phyloP scores from a whole-genome alignment of 768 basidiomycete genomes.

The Fomitopsis serialis region DNA sequence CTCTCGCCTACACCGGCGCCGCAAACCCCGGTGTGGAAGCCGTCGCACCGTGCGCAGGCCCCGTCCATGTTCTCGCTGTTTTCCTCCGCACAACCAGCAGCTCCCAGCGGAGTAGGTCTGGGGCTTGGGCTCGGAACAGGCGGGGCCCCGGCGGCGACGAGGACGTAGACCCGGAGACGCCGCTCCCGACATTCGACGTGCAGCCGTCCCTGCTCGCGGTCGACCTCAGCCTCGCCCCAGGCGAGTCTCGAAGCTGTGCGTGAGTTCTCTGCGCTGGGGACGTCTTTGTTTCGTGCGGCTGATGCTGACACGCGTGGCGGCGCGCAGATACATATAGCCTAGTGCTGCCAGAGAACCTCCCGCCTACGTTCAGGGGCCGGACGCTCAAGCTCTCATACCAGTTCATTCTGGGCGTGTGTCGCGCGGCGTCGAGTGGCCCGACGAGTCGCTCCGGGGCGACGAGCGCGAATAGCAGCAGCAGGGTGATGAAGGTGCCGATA shows the following conservation, averaged over 20 bases:
- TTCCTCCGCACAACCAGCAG: constrained; percentile 7
- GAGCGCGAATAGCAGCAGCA: constrained; percentile 47
- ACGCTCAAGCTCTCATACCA: constrained; percentile 85
- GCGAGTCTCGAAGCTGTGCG: constrained; percentile 80
- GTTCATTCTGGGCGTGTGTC: constrained; percentile 82
- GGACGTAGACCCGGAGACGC: constrained; percentile 53
- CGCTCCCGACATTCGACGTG: constrained; percentile 81
- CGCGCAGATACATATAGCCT: constrained; percentile 73
- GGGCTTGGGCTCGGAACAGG: constrained; percentile 17
- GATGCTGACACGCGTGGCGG: not conserved
- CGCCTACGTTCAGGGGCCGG: constrained; percentile 87
- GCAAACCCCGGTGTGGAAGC: constrained; percentile 8
- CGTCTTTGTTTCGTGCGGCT: not conserved
- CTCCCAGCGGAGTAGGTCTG: constrained; percentile 23
- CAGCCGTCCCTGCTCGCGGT: constrained; percentile 87
- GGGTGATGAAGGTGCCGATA: constrained; percentile 88
- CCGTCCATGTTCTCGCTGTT: constrained; percentile 18
- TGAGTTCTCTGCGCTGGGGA: constrained; percentile 13
- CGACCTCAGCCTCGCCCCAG: constrained; percentile 76
- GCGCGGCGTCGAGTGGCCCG: constrained; percentile 43
- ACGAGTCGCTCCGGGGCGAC: constrained; percentile 5
- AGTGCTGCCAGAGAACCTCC: constrained; percentile 69
- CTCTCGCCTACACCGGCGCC: constrained; percentile 18
- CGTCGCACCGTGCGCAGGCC: constrained; percentile 17
- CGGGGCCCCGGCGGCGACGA: constrained; percentile 29